Percentiles rank a stretch among this genome's conserved stretches.
phyloP scores from a whole-genome alignment of 169 alveolate genomes.

The Eimeria zaria region DNA sequence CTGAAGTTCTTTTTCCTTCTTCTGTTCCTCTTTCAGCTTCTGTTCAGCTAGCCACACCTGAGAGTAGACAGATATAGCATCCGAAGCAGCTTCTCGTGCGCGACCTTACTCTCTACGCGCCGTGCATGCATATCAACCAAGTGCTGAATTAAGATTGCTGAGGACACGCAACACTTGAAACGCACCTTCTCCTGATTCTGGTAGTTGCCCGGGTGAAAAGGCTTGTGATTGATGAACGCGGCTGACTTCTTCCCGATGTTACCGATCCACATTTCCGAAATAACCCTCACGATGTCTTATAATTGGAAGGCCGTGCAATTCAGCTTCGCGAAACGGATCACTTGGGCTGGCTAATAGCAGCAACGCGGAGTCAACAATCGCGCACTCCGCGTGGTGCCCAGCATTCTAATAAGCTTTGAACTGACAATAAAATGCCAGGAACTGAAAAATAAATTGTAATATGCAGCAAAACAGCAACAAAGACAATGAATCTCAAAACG shows the following conservation, averaged over 20 bases:
- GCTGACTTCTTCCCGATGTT: conserved; percentile 96
- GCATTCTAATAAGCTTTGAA: not conserved
- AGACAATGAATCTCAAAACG: not conserved
- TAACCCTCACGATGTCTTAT: not conserved
- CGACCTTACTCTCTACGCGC: not conserved
- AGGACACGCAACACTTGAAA: not conserved
- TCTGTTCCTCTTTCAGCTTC: conserved; percentile 95
- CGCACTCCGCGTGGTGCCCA: not conserved
- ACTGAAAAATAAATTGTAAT: not conserved
- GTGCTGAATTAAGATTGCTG: not conserved
- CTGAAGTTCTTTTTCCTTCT: conserved; percentile 94
- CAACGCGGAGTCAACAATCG: not conserved
- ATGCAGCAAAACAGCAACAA: not conserved
- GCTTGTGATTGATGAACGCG: conserved; percentile 96
- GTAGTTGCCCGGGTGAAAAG: conserved; percentile 97
- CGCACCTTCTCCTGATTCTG: conserved; percentile 96
- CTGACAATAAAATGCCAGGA: not conserved
- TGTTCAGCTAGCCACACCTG: conserved; percentile 97
- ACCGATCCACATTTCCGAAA: conserved; percentile 94
- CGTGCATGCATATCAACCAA: not conserved
- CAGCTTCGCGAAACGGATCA: not conserved
- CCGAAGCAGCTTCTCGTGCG: not conserved
- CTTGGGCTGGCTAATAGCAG: conserved; percentile 26
- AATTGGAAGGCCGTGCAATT: not conserved
- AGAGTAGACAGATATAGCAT: not conserved